phyloP scores from a whole-genome alignment of 768 basidiomycete species.

The Phanerochaete sordida region DNA sequence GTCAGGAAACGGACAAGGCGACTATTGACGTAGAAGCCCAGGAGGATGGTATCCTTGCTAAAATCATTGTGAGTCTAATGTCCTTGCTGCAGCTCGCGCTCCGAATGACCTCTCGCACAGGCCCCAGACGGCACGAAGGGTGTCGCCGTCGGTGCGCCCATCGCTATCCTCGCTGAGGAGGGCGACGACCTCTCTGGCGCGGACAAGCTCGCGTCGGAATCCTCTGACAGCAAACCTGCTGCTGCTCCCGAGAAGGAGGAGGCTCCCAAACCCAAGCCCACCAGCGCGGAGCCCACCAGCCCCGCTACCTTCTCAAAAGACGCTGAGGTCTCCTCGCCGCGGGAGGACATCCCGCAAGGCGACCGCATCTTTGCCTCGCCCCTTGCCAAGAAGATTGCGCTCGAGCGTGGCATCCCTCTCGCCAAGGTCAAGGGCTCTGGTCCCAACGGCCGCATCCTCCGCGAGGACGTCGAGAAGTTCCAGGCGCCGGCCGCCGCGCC shows the following conservation, averaged over 20 bases:
- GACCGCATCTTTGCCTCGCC: constrained; percentile 94
- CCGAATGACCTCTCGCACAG: constrained; percentile 35
- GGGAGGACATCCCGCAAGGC: constrained; percentile 52
- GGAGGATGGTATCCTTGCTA: constrained; percentile 94
- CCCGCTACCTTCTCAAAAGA: constrained; percentile 21
- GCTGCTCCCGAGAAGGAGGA: constrained; percentile 41
- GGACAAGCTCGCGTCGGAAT: constrained; percentile 55
- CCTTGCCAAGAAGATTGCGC: constrained; percentile 94
- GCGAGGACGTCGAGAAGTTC: constrained; percentile 92
- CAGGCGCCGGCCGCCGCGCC: constrained; percentile 48
- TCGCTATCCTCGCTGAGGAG: constrained; percentile 92
- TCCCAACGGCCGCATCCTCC: constrained; percentile 90
- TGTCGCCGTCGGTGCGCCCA: constrained; percentile 80
- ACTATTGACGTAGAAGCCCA: constrained; percentile 99
- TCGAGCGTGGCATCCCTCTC: constrained; percentile 91
- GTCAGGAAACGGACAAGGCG: constrained; percentile 97
- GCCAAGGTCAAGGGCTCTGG: constrained; percentile 89
- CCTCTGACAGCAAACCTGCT: constrained; percentile 36
- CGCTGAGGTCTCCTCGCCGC: constrained; percentile 4
- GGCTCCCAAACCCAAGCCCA: constrained; percentile 6
- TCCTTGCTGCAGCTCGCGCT: neutral
- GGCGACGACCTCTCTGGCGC: constrained; percentile 92
- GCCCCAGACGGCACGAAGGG: constrained; percentile 81
- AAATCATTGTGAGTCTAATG: constrained; percentile 77
- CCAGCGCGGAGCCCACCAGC: constrained; percentile 26